phyloP scores from a whole-genome alignment of 768 basidiomycete species.

The Hygrocybe punicea region DNA sequence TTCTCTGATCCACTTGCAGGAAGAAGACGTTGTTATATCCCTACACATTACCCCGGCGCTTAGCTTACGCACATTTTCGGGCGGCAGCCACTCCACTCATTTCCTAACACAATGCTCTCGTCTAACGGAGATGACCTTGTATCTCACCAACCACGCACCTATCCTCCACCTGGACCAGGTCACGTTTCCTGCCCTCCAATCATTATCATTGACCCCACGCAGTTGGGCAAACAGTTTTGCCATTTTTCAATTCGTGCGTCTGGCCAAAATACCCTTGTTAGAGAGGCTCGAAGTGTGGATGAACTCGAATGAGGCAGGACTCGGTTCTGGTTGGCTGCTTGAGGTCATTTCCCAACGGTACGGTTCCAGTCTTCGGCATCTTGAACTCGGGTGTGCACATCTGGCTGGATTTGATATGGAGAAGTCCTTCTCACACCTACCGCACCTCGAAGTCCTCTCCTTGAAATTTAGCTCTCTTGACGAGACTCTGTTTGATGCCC shows the following conservation, averaged over 20 bases:
- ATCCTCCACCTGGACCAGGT: not conserved
- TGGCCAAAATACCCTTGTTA: not conserved
- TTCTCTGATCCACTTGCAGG: not conserved
- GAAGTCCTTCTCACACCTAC: not conserved
- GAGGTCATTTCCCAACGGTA: not conserved
- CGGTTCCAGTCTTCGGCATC: not conserved
- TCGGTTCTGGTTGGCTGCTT: not conserved
- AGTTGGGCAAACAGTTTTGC: not conserved
- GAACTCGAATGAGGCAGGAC: not conserved
- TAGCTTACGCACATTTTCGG: not conserved
- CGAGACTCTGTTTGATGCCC: not conserved
- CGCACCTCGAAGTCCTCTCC: not conserved
- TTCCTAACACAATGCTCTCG: not conserved
- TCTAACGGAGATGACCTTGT: not conserved
- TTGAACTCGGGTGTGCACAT: not conserved
- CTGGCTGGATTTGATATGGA: not conserved
- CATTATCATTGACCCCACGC: not conserved
- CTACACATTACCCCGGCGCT: not conserved
- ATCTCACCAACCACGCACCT: not conserved
- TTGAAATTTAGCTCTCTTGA: not conserved
- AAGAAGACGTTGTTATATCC: not conserved
- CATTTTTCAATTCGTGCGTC: not conserved
- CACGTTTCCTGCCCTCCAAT: not conserved
- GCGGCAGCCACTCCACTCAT: not conserved
- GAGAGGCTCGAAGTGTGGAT: not conserved